These are phyloP conservation scores for Kurtzmaniella quercitrusa DNA, from an alignment of 1,139 yeast genomes.

Conservation along the genomic window DNA sequence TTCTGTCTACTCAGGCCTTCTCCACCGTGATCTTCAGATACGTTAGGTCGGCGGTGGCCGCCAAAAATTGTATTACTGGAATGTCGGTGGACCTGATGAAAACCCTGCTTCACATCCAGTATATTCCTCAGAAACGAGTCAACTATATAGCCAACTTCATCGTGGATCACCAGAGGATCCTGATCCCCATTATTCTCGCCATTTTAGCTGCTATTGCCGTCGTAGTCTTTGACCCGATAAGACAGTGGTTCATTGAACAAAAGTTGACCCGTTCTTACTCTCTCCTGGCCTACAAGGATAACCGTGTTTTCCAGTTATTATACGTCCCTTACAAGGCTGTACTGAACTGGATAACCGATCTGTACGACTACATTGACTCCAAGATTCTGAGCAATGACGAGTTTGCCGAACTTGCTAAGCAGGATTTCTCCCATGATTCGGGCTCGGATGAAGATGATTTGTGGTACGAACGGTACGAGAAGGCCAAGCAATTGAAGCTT, in stretches of 20 bases:
- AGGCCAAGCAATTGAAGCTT: conserved; percentile 62
- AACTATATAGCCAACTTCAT: conserved; percentile 54
- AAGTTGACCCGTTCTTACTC: conserved; percentile 56
- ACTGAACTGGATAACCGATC: conserved; percentile 20
- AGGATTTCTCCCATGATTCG: background rate
- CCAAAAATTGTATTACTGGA: conserved; percentile 90
- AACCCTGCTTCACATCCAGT: conserved; percentile 70
- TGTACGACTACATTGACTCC: conserved; percentile 28
- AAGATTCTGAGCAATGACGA: conserved; percentile 13
- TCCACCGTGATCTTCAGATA: conserved; percentile 55
- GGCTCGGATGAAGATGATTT: conserved; percentile 24
- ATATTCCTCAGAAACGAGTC: conserved; percentile 50
- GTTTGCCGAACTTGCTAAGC: conserved; percentile 1
- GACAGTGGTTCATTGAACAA: conserved; percentile 73
- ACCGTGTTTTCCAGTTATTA: conserved; percentile 23
- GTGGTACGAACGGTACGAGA: conserved; percentile 71
- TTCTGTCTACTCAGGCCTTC: conserved; percentile 26
- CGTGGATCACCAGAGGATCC: conserved; percentile 75
- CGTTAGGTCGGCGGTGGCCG: conserved; percentile 71
- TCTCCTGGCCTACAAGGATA: conserved; percentile 28
- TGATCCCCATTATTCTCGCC: conserved; percentile 54
- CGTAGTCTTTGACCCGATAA: conserved; percentile 84
- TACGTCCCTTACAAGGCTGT: conserved; percentile 23
- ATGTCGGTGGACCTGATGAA: conserved; percentile 33
- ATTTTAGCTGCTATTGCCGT: conserved; percentile 71